Evolutionary conservation across 1,284 basidiomycete genomes (phyloP), one percentile per base, ranked within the genome.

Genomic region (Apiotrichum siamense): DNA sequence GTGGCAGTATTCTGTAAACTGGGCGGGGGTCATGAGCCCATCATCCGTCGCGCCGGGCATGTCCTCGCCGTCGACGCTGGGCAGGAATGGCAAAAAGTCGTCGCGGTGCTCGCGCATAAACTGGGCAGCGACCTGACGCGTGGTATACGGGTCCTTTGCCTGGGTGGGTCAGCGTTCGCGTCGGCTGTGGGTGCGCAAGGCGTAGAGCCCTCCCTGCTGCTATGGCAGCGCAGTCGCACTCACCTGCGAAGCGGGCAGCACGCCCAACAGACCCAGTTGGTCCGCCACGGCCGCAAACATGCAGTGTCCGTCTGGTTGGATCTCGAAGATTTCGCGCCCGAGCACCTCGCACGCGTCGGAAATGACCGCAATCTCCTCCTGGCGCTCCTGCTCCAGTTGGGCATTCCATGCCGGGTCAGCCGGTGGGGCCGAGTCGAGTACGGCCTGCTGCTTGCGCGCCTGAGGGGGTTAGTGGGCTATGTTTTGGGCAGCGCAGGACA

Each of bases 231-330:
- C n/a, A n/a, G n/a, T 31, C 7, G 7, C 29, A 52, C 65, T 39
- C 40, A 70, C 70, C 54, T 68, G 58, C 3, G 59, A 39, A 4
- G 59, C 25, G 11, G 66, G 55, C 36, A 72, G 51, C 21, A 73
- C n/a, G 18, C 67, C 67, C 21, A 76, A 51, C 7, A 62, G 32
- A 7, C 67, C 72, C 7, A 79, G 66, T 60, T 80, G 93, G 69
- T 97, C 91, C 18, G 89, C 92, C 12, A 97, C 78, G 5, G 93
- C 89, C 38, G 90, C 86, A 75, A 87, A 97, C 35, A 97, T 82
- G 76, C 92, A 97, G 65, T 97, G 93, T 0, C 93, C 93, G 65
- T 97, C 93, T 10, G 93, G 89, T 57, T 84, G 85, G 63, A 97
- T 88, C 88, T 93, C 85, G 59, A 83, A 76, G 43, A 91, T 78